Percentiles rank a stretch among this genome's conserved stretches.
Evolutionary conservation across 2,329 filamentous ascomycete species (phyloP).

Genomic region (Ilyonectria mors-panacis): DNA sequence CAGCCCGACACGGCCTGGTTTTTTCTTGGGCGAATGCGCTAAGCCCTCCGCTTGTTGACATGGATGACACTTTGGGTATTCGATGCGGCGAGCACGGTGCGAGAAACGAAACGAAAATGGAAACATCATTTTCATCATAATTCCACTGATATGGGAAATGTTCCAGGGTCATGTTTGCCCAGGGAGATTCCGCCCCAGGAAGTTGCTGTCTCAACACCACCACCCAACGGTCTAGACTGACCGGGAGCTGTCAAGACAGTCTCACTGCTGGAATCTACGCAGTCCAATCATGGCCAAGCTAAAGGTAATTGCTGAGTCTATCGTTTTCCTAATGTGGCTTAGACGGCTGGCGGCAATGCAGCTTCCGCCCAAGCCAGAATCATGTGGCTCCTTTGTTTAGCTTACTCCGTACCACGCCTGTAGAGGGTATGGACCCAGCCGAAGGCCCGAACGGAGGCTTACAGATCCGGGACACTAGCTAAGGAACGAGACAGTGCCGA

Average conservation of each 20-base stretch:
- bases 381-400: conserved; percentile 5
- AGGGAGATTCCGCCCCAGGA: neutral
- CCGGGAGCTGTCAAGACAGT: neutral
- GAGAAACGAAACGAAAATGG: neutral
- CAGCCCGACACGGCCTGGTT: neutral
- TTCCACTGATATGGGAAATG: neutral
- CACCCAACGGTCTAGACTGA: no score
- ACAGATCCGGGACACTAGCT: conserved; percentile 10
- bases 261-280: neutral
- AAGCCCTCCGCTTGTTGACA: neutral
- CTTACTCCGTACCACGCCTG: neutral
- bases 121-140: neutral
- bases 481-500: neutral
- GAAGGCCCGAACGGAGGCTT: conserved; percentile 18
- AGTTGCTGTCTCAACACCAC: neutral
- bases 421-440: neutral
- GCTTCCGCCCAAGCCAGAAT: conserved; percentile 4
- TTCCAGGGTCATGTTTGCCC: neutral
- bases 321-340: conserved; percentile 6
- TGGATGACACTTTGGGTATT: neutral
- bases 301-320: neutral
- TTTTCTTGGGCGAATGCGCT: neutral
- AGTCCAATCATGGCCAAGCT: neutral
- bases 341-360: neutral
- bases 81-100: no score